Base-by-base conservation (phyloP, 78 protist genomes). In the Diacronema lutheri region DNA sequence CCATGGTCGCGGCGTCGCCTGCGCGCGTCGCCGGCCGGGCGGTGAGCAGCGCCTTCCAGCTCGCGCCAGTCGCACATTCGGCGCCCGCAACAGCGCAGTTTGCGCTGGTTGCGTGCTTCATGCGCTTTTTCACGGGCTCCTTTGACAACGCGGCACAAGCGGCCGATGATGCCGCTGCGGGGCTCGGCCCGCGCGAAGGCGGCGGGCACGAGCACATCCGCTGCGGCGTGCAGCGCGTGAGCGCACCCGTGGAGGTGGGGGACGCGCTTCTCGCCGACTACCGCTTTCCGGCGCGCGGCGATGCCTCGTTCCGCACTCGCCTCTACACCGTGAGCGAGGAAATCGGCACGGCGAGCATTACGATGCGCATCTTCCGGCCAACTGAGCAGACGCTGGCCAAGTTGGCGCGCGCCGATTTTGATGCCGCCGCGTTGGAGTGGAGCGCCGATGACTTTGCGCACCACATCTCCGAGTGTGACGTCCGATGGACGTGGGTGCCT, bases 151-250 rank as follows among this genome's bases (percentile, higher is more conserved):
- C 0, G 19, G 76, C 6, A 55, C 76, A 68, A 55, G 76, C 50
- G 29, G 37, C 10, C 4, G 31, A 0, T 4, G 76, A 68, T 3
- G 16, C 4, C 16, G 26, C 13, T 14, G 76, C 76, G 5, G 76
- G 76, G 7, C 41, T 21, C 26, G 9, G 50, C 26, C 76, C 76
- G n/a, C 76, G 76, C 11, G 55, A 38, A 9, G 76, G 76, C 4
- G 76, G 76, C 3, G 76, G 76, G n/a, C 76, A 68, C 11, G 76
- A 68, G 76, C 76, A 68, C 46, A 68, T 68, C 76, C n/a, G 20
- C n/a, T 68, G 76, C 76, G 10, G 10, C 76, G 14, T 68, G 76
- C 76, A 68, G 76, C 76, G 50, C 50, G 50, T 44, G 50, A 3
- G 7, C 3, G 50, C 50, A 7, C 50, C 50, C n/a, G n/a, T 44